phyloP scores from a whole-genome alignment of 768 basidiomycete species.

The Mrakia hoshinonis region DNA sequence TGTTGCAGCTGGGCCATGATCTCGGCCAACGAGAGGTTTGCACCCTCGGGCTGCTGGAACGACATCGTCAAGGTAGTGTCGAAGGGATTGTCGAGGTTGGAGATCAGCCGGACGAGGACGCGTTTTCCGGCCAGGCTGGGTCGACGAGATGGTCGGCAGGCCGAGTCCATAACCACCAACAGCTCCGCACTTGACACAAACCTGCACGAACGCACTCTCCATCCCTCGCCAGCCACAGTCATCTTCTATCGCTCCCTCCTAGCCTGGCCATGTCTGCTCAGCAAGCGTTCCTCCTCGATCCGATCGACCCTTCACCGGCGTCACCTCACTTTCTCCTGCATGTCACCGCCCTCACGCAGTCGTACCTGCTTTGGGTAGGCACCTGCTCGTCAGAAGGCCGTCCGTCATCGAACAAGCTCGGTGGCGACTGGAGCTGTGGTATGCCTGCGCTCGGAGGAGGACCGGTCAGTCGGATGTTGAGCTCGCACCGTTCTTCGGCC shows the following conservation, averaged over 20 bases:
- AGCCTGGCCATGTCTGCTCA: neutral
- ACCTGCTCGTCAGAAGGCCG: neutral
- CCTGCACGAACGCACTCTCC: neutral
- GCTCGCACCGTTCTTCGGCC: neutral
- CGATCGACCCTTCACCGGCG: neutral
- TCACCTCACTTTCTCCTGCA: slow-evolving; percentile 20
- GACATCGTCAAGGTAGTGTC: too few relatives aligned
- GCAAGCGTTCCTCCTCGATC: neutral
- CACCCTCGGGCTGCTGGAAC: too few relatives aligned
- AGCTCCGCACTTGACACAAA: neutral
- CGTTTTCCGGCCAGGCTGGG: too few relatives aligned
- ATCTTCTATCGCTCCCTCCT: neutral
- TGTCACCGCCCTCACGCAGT: slow-evolving; percentile 3
- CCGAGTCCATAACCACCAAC: neutral
- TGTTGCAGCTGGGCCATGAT: neutral
- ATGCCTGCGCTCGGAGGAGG: neutral
- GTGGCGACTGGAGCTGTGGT: slow-evolving; percentile 16
- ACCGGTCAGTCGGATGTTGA: neutral
- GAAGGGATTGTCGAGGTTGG: neutral
- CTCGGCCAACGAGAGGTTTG: neutral
- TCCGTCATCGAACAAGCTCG: neutral
- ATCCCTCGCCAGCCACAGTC: neutral
- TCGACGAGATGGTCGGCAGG: neutral
- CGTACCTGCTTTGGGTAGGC: slow-evolving; percentile 14
- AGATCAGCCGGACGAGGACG: neutral